Evolutionary conservation across 2,329 filamentous ascomycete species (phyloP), one percentile per base, ranked within the genome.

Genomic region (Pseudopithomyces maydicus): DNA sequence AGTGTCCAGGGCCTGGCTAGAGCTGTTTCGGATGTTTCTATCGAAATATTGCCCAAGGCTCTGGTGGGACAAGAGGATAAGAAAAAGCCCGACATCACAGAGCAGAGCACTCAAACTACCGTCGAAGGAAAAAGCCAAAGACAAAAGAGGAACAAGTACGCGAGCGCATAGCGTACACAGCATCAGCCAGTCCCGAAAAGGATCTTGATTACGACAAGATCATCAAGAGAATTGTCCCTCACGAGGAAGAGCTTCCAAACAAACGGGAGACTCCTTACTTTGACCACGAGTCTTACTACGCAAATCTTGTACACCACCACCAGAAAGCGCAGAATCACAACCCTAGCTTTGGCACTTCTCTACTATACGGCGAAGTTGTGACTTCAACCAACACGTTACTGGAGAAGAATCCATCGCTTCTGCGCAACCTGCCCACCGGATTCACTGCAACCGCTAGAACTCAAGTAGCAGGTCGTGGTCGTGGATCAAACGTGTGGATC

Each of bases 351-450:
- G 95, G 95, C 4, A 85, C 88, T 49, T 80, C 85, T 49, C 76
- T 99, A 3, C 80, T 98, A 62, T 98, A 98, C 70, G 93, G 90
- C 52, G 92, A 97, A 74, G 92, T 97, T 6, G 83, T 97, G 15
- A 97, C 94, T 2, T 96, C 92, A 73, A 99, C 95, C 26, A 97
- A 94, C 77, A 97, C 93, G 0, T 81, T 98, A 5, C 83, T 97
- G 6, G 95, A 98, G 69, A 97, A 95, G 89, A 99, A 99, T 71
- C 85, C 87, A 0, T 86, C 87, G 29, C 80, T 97, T 22, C 85
- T 97, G 35, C 84, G 88, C 5, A 86, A 84, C 43, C 82, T 98
- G 0, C 91, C 93, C 0, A 88, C 85, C 0, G 95, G 95, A n/a
- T 92, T 97, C 72, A 96, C 93, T 0, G 82, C 91, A 11, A 89